Conservation (phyloP, 352 stramenopile species). For the Aphanomyces astaci region DNA sequence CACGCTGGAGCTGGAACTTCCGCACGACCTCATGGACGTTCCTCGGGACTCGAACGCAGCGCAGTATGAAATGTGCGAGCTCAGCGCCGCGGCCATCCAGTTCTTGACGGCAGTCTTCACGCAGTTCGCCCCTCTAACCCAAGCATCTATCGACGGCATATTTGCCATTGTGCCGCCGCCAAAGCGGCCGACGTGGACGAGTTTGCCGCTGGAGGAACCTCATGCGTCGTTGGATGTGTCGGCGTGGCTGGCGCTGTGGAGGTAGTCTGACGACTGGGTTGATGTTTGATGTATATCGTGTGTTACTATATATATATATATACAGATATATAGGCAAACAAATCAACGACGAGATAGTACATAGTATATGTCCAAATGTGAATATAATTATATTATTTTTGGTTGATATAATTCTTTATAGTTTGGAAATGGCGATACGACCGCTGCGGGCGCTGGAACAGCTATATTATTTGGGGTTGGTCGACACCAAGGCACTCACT, state of each 20-base stretch:
- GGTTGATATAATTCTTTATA: too few species aligned
- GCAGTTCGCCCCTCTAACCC: constrained; percentile 67
- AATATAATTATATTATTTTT: too few species aligned
- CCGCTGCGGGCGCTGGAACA: constrained; percentile 63
- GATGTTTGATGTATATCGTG: too few species aligned
- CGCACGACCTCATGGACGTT: constrained; percentile 48
- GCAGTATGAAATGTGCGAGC: constrained; percentile 65
- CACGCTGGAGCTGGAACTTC: constrained; percentile 67
- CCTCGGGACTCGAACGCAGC: constrained; percentile 37
- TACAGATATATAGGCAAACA: too few species aligned
- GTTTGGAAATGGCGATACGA: constrained; percentile 55
- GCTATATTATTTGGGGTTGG: constrained; percentile 74
- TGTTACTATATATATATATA: too few species aligned
- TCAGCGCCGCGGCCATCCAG: constrained; percentile 52
- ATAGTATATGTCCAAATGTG: too few species aligned
- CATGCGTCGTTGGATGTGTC: constrained; percentile 46
- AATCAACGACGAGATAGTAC: too few species aligned
- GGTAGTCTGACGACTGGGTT: too few species aligned
- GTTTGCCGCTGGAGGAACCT: constrained; percentile 24
- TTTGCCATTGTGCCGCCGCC: constrained; percentile 75
- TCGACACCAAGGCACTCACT: constrained; percentile 52
- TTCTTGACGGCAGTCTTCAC: constrained; percentile 71
- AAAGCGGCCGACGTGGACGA: constrained; percentile 51
- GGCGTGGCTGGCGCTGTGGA: constrained; percentile 43
- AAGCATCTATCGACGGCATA: constrained; percentile 63